phyloP scores from a whole-genome alignment of 768 basidiomycete species.

The Psilocybe cyanescens region DNA sequence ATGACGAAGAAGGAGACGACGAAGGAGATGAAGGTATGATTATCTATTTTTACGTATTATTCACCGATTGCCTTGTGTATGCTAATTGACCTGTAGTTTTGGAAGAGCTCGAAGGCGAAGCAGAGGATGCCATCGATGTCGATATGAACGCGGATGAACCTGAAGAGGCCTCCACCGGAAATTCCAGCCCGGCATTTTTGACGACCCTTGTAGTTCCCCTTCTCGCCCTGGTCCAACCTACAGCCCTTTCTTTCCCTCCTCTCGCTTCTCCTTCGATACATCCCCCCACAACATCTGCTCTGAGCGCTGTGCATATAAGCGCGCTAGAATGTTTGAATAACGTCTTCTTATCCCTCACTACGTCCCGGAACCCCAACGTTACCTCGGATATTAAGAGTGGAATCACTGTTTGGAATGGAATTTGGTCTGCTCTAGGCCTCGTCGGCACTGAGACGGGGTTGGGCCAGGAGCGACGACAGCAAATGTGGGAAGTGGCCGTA shows the following conservation, averaged over 20 bases:
- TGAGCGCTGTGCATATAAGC: conserved; percentile 82
- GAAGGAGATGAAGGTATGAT: conserved; percentile 24
- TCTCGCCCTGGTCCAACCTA: conserved; percentile 73
- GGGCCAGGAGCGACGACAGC: conserved; percentile 70
- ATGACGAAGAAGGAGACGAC: conserved; percentile 43
- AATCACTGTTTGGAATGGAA: conserved; percentile 59
- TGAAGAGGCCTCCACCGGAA: conserved; percentile 37
- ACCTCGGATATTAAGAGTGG: conserved; percentile 53
- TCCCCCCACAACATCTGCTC: conserved; percentile 82
- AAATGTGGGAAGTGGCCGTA: conserved; percentile 79
- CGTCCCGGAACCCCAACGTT: conserved; percentile 43
- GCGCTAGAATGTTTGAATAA: conserved; percentile 93
- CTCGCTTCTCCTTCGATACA: conserved; percentile 70
- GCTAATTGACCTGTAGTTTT: conserved; percentile 5
- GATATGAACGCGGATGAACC: conserved; percentile 45
- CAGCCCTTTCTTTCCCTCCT: conserved; percentile 82
- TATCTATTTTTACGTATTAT: background rate
- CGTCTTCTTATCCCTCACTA: conserved; percentile 75
- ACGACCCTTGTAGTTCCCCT: conserved; percentile 58
- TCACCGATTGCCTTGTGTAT: background rate
- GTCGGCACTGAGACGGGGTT: conserved; percentile 62
- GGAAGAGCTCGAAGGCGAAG: conserved; percentile 16
- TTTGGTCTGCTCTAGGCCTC: conserved; percentile 65
- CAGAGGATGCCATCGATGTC: conserved; percentile 33
- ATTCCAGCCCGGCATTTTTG: conserved; percentile 47